phyloP scores from a whole-genome alignment of 164 flowering plant genomes.

The Paratinospora sagittata region DNA sequence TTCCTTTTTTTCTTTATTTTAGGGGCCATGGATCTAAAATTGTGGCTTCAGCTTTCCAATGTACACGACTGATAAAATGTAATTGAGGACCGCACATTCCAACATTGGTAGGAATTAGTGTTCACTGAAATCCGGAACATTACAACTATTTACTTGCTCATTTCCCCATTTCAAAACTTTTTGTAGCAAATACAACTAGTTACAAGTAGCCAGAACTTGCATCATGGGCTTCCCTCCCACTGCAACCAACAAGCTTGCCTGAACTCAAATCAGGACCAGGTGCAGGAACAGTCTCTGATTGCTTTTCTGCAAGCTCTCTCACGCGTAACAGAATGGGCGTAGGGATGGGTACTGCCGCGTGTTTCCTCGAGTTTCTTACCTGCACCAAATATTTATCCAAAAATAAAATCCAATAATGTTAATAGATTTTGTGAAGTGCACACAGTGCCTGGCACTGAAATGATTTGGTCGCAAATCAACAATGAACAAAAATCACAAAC shows the following conservation, averaged over 20 bases:
- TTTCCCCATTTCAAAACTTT: not conserved
- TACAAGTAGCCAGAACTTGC: constrained; percentile 50
- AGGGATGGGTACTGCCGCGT: constrained; percentile 64
- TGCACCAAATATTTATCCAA: constrained; percentile 14
- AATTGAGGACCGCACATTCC: not conserved
- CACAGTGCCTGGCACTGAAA: not conserved
- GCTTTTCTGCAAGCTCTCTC: constrained; percentile 83
- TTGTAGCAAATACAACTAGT: constrained; percentile 19
- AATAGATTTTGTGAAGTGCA: not conserved
- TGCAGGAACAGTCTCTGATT: constrained; percentile 43
- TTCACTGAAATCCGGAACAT: not conserved
- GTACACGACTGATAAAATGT: too few species aligned
- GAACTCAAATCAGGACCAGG: constrained; percentile 31
- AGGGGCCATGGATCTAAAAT: too few species aligned
- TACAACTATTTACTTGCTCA: not conserved
- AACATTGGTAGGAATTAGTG: not conserved
- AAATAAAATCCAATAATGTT: not conserved
- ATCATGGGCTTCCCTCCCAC: constrained; percentile 34
- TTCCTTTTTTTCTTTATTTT: too few species aligned
- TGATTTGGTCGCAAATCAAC: not conserved
- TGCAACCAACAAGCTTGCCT: constrained; percentile 27
- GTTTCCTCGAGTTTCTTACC: constrained; percentile 53
- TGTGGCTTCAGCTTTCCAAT: too few species aligned
- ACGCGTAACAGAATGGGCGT: constrained; percentile 54
- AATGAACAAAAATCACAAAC: too few species aligned